phyloP scores from a whole-genome alignment of 2,329 filamentous ascomycete genomes.

The Xylariales sp. region DNA sequence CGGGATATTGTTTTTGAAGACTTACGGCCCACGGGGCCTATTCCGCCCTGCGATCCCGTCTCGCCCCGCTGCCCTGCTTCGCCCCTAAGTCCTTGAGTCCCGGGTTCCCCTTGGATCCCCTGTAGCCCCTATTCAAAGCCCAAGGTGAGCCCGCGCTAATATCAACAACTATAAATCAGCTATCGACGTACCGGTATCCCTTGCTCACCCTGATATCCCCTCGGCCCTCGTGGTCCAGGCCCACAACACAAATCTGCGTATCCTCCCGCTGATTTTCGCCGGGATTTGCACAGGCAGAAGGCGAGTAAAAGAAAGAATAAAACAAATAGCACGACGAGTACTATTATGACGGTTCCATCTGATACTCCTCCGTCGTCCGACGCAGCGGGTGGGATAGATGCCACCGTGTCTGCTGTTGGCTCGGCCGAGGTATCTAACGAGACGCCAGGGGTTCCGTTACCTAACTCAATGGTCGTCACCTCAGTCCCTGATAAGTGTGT shows the following conservation, averaged over 20 bases:
- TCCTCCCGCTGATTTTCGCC: conserved; percentile 6
- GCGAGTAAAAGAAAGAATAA: conserved; percentile 33
- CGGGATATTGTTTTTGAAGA: neutral
- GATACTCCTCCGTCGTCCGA: conserved; percentile 6
- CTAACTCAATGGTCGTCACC: conserved; percentile 32
- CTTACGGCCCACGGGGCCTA: conserved; percentile 25
- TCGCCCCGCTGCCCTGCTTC: conserved; percentile 14
- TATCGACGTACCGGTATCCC: conserved; percentile 20
- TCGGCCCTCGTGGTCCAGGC: conserved; percentile 16
- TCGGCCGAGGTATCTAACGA: neutral
- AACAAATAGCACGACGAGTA: conserved; percentile 34
- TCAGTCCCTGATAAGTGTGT: conserved; percentile 15
- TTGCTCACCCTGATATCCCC: conserved; percentile 24
- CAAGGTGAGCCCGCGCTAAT: neutral
- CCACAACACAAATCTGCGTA: neutral
- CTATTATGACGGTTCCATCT: conserved; percentile 30
- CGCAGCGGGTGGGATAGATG: neutral
- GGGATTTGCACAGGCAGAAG: conserved; percentile 33
- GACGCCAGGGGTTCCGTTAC: conserved; percentile 18
- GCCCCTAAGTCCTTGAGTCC: conserved; percentile 16
- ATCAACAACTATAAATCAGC: neutral
- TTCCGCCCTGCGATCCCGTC: conserved; percentile 11
- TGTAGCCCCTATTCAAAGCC: conserved; percentile 12
- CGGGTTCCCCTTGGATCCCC: conserved; percentile 12
- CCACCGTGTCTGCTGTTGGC: neutral